A percentile compares a stretch with the other conserved stretches of the same genome.
Evolutionary conservation across 2,329 filamentous ascomycete species (phyloP).

Genomic region (Conoideocrella luteorostrata): DNA sequence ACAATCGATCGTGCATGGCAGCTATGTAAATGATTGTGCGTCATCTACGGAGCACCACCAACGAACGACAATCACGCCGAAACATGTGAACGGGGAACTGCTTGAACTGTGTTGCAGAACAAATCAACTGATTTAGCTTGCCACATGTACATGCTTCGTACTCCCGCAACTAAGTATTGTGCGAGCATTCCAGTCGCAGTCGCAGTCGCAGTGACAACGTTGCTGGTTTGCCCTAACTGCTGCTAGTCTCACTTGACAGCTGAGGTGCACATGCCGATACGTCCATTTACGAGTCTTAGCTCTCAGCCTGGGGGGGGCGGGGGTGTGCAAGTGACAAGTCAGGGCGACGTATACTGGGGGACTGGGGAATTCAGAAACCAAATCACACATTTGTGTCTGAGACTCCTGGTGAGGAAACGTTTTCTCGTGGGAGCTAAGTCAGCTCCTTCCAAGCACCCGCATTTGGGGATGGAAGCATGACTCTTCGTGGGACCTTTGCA

Average conservation of each 20-base stretch:
- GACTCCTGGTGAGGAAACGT: neutral
- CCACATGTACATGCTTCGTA: neutral
- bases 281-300: neutral
- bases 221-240: neutral
- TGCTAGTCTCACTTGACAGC: neutral
- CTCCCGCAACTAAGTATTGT: too few species aligned
- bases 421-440: slow-evolving; percentile 3
- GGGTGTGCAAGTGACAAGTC: slow-evolving; percentile 1
- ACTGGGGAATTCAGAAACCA: neutral
- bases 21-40: too few species aligned
- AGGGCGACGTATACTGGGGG: neutral
- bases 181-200: neutral
- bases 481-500: too few species aligned
- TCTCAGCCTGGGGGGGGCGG: neutral
- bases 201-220: neutral
- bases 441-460: too few species aligned
- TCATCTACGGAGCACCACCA: too few species aligned
- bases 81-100: too few species aligned
- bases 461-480: neutral
- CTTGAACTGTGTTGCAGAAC: too few species aligned
- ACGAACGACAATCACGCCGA: too few species aligned
- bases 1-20: too few species aligned
- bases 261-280: neutral
- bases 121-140: neutral
- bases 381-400: slow-evolving; percentile 3